These are phyloP conservation scores for Ciborinia camelliae DNA, from an alignment of 2,329 filamentous ascomycete genomes.

Conservation along the genomic window DNA sequence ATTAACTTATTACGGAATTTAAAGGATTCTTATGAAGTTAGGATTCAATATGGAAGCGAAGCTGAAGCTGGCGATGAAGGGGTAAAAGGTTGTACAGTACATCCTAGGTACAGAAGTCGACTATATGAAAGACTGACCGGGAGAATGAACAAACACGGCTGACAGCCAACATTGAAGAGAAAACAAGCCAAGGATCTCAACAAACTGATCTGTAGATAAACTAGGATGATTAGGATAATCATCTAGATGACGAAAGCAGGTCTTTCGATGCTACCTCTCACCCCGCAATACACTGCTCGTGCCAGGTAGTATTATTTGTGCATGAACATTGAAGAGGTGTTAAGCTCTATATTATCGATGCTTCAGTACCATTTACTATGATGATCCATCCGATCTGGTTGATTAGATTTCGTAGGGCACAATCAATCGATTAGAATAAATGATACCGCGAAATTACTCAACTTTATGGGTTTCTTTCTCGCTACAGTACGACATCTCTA, in stretches of 20 bases:
- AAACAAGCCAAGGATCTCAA: background rate
- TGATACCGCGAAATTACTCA: background rate
- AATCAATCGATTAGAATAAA: background rate
- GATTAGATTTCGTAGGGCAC: background rate
- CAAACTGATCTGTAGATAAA: background rate
- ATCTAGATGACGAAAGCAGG: background rate
- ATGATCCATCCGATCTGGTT: background rate
- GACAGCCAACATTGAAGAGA: background rate
- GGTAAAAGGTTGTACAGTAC: background rate
- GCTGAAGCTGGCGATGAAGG: constrained; percentile 2
- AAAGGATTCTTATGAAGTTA: background rate
- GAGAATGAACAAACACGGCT: background rate
- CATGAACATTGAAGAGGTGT: constrained; percentile 5
- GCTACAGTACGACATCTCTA: background rate
- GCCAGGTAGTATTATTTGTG: background rate
- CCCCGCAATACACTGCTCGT: constrained; percentile 15
- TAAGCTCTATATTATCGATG: background rate
- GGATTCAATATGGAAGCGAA: constrained; percentile 3
- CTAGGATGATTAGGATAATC: constrained; percentile 9
- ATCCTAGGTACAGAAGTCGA: background rate
- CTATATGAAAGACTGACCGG: background rate
- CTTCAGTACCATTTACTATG: background rate
- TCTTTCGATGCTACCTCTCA: background rate
- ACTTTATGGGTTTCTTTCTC: background rate
- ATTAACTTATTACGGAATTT: background rate